Evolutionary conservation across 192 early-diverging fungal genomes (phyloP).

Genomic region (Podila horticola): DNA sequence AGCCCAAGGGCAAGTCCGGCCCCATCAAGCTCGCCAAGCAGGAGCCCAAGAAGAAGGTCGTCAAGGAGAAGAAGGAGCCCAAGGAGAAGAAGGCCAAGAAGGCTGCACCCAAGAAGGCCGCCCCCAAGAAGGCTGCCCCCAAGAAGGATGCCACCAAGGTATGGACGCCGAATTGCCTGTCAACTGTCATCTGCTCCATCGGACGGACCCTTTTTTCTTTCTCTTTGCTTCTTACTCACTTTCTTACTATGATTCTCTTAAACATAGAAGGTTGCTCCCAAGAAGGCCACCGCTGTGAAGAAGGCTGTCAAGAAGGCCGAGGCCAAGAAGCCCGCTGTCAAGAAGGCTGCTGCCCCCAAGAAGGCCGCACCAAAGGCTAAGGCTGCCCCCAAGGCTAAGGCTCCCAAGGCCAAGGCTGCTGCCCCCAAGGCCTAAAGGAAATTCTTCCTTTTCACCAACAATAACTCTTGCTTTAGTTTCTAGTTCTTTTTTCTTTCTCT

Average conservation of each 20-base stretch:
- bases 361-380: slow-evolving; percentile 12
- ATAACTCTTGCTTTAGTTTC: too few relatives aligned
- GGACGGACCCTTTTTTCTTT: background rate
- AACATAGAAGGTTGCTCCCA: slow-evolving; percentile 37
- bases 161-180: too few relatives aligned
- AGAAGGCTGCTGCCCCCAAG: slow-evolving; percentile 34
- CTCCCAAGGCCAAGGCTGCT: slow-evolving; percentile 47
- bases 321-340: slow-evolving; percentile 33
- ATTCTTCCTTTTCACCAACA: too few relatives aligned
- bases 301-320: slow-evolving; percentile 38
- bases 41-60: slow-evolving; percentile 54
- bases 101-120: slow-evolving; percentile 55
- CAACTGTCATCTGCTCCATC: too few relatives aligned
- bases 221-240: background rate
- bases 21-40: slow-evolving; percentile 73
- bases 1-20: slow-evolving; percentile 74
- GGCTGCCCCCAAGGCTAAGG: slow-evolving; percentile 52
- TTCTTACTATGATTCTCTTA: too few relatives aligned
- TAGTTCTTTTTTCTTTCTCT: too few relatives aligned
- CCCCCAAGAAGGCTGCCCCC: slow-evolving; percentile 60
- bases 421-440: slow-evolving; percentile 2
- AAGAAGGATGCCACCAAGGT: slow-evolving; percentile 48
- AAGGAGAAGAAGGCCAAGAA: slow-evolving; percentile 60
- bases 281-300: slow-evolving; percentile 51
- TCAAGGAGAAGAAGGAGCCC: slow-evolving; percentile 56